phyloP scores from a whole-genome alignment of 805 yeast genomes.

The Tetrapisispora nanseiensis region DNA sequence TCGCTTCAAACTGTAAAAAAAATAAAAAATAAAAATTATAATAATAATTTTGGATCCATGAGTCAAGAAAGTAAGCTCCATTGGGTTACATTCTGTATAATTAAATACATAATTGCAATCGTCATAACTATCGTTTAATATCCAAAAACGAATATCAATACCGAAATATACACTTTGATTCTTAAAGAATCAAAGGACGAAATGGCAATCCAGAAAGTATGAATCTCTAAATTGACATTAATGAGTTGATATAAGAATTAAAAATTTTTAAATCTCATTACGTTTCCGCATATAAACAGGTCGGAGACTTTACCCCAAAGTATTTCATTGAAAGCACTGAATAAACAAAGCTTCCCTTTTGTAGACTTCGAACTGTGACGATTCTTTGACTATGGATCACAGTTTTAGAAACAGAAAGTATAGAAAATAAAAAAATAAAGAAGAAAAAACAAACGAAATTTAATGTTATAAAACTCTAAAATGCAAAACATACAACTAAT shows the following conservation, averaged over 20 bases:
- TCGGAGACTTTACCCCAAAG: conserved; percentile 90
- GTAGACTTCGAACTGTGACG: conserved; percentile 62
- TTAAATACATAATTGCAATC: conserved; percentile 35
- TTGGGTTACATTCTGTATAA: conserved; percentile 45
- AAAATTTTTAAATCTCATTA: conserved; percentile 34
- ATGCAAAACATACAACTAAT: too few species aligned
- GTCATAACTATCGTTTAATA: conserved; percentile 70
- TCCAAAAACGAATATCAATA: conserved; percentile 42
- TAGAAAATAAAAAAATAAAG: conserved; percentile 1
- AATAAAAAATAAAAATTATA: conserved; percentile 1
- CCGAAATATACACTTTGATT: conserved; percentile 38
- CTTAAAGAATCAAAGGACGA: conserved; percentile 11
- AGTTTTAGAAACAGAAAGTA: conserved; percentile 8
- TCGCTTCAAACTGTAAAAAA: conserved; percentile 25
- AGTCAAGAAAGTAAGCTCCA: conserved; percentile 74
- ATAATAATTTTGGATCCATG: conserved; percentile 40
- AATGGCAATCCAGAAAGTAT: conserved; percentile 4
- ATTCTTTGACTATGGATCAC: conserved; percentile 65
- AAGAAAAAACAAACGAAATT: too few species aligned
- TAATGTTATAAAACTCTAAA: too few species aligned
- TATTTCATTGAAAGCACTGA: conserved; percentile 24
- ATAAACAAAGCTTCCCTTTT: conserved; percentile 34
- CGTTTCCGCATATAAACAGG: conserved; percentile 56
- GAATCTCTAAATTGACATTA: conserved; percentile 9
- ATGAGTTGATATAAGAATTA: conserved; percentile 31